A percentile compares a stretch with the other conserved stretches of the same genome.
These are phyloP conservation scores for Coccomyxa sp. DNA, from an alignment of 139 green algal genomes.

Conservation along the genomic window DNA sequence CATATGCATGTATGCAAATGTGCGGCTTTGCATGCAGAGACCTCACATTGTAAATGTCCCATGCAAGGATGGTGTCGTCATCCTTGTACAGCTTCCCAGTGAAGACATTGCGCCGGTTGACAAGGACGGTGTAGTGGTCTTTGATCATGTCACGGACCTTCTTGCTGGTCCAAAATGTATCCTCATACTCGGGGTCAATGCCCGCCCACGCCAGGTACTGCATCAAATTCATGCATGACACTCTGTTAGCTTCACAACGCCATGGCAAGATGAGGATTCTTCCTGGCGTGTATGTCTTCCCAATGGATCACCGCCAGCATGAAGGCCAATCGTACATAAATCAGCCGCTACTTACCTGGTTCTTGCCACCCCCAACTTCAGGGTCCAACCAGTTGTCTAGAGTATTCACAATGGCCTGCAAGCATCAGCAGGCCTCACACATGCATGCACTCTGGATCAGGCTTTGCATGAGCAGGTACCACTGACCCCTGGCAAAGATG, in stretches of 20 bases:
- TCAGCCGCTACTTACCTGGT: not conserved
- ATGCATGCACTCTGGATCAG: not conserved
- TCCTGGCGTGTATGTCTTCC: not conserved
- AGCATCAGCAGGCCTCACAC: not conserved
- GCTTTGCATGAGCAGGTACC: not conserved
- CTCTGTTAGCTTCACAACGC: not conserved
- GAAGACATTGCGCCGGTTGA: conserved; percentile 1
- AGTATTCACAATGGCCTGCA: not conserved
- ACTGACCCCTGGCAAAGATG: not conserved
- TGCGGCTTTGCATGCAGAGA: not conserved
- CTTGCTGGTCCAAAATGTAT: not conserved
- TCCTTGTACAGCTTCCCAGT: conserved; percentile 1
- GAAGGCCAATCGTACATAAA: not conserved
- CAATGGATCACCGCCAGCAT: not conserved
- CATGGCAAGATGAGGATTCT: not conserved
- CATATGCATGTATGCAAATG: not conserved
- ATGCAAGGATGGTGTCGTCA: not conserved
- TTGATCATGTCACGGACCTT: not conserved
- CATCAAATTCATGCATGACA: not conserved
- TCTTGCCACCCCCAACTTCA: not conserved
- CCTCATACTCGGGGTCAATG: not conserved
- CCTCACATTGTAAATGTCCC: conserved; percentile 4
- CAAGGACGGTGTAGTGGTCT: not conserved
- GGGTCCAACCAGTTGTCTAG: not conserved
- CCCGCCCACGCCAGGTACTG: conserved; percentile 1